A percentile compares a stretch with the other conserved stretches of the same genome.
These are phyloP conservation scores for Mortierella sp. DNA, from an alignment of 371 early-diverging fungal genomes.

Conservation along the genomic window DNA sequence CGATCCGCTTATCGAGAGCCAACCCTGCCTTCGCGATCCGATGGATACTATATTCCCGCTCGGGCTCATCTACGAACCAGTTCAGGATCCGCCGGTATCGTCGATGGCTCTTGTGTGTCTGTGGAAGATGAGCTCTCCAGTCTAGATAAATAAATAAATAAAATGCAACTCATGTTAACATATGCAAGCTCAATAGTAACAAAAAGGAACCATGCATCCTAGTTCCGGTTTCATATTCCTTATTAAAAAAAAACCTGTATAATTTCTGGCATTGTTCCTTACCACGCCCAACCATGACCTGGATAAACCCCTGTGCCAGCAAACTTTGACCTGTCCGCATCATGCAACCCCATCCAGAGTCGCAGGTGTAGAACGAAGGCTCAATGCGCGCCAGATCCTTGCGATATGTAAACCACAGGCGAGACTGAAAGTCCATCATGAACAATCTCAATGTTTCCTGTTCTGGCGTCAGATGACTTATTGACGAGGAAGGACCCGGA, in stretches of 20 bases:
- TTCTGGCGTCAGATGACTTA: not conserved
- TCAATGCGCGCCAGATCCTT: slow-evolving; percentile 85
- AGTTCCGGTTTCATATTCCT: no score
- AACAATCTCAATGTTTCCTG: slow-evolving; percentile 10
- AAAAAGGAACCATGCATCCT: no score
- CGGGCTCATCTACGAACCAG: slow-evolving; percentile 87
- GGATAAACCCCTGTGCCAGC: slow-evolving; percentile 84
- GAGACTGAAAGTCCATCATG: slow-evolving; percentile 41
- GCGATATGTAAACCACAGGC: slow-evolving; percentile 94
- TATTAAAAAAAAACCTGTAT: no score
- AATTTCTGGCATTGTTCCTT: slow-evolving; percentile 19
- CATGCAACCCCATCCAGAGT: slow-evolving; percentile 98
- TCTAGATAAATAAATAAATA: slow-evolving; percentile 6
- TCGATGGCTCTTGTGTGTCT: slow-evolving; percentile 6
- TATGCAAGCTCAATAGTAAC: no score
- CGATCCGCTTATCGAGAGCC: slow-evolving; percentile 86
- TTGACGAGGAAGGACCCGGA: not conserved
- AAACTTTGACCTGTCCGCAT: slow-evolving; percentile 95
- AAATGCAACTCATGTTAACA: no score
- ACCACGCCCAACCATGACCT: slow-evolving; percentile 76
- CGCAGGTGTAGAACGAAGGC: slow-evolving; percentile 84
- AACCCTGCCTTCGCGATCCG: slow-evolving; percentile 83
- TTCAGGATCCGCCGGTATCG: slow-evolving; percentile 66
- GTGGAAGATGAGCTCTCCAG: slow-evolving; percentile 17
- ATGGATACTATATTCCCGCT: slow-evolving; percentile 91